Conservation (phyloP, 495 filamentous ascomycete species). For the Aspergillus asperescens region DNA sequence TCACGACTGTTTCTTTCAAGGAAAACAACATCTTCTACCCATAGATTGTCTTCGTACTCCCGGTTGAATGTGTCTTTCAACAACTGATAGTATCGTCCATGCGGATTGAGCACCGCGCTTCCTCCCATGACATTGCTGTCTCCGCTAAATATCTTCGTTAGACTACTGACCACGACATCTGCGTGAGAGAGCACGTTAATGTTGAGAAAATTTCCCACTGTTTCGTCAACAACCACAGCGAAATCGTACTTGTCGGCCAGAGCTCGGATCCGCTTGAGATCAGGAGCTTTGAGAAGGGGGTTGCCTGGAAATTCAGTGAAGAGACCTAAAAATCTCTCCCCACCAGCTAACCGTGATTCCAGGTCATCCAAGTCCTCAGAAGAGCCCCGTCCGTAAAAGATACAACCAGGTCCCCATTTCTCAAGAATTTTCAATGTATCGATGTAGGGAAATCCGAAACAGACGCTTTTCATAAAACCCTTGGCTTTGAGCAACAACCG, state of each 20-base stretch:
- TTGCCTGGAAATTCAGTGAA: conserved; percentile 97
- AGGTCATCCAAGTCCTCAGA: conserved; percentile 81
- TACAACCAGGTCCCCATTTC: conserved; percentile 87
- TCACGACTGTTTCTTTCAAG: conserved; percentile 95
- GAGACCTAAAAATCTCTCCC: conserved; percentile 75
- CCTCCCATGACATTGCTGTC: conserved; percentile 99
- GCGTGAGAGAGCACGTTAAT: conserved; percentile 85
- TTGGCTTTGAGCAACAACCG: conserved; percentile 59
- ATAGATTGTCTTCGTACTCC: conserved; percentile 84
- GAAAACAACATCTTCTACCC: conserved; percentile 89
- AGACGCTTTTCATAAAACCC: conserved; percentile 33
- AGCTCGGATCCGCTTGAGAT: conserved; percentile 70
- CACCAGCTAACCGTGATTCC: conserved; percentile 61
- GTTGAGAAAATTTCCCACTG: conserved; percentile 92
- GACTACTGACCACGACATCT: conserved; percentile 86
- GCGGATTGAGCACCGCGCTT: conserved; percentile 78
- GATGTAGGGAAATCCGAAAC: conserved; percentile 78
- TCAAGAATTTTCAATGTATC: conserved; percentile 93
- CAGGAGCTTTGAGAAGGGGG: conserved; percentile 77
- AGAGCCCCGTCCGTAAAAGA: conserved; percentile 85
- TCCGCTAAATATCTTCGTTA: conserved; percentile 96
- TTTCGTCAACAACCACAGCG: conserved; percentile 89
- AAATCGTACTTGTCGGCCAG: conserved; percentile 85
- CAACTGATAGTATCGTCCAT: conserved; percentile 59
- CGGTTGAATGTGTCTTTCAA: conserved; percentile 56